A percentile compares a stretch with the other conserved stretches of the same genome.
These are phyloP conservation scores for Pseudohyphozyma bogoriensis DNA, from an alignment of 768 basidiomycete genomes.

Conservation along the genomic window DNA sequence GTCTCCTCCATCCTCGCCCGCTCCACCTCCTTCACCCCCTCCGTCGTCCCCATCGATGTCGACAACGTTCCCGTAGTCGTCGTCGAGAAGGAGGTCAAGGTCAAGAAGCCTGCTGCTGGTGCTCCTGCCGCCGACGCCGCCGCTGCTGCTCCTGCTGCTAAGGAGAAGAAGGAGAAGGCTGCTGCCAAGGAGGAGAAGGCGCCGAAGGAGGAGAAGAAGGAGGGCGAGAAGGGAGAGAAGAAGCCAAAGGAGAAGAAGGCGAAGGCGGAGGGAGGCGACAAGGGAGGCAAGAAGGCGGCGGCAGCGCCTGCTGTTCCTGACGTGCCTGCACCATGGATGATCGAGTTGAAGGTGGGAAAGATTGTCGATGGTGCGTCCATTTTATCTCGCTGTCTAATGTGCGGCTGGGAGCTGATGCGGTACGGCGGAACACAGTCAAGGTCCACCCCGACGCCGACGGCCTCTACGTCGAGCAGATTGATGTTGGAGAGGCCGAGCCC, in stretches of 20 bases:
- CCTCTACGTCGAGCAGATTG: slow-evolving; percentile 97
- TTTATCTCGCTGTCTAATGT: background rate
- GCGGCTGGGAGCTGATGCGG: too few species aligned
- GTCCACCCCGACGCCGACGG: slow-evolving; percentile 96
- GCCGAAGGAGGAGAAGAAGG: slow-evolving; percentile 48
- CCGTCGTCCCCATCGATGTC: slow-evolving; percentile 60
- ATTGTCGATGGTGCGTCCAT: slow-evolving; percentile 68
- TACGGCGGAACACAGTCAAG: slow-evolving; percentile 49
- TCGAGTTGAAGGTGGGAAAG: slow-evolving; percentile 86
- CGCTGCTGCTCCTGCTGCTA: slow-evolving; percentile 42
- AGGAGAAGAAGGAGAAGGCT: slow-evolving; percentile 43
- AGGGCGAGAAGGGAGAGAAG: slow-evolving; percentile 18
- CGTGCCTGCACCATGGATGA: slow-evolving; percentile 83
- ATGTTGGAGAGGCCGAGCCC: slow-evolving; percentile 88
- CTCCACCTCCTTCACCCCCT: slow-evolving; percentile 36
- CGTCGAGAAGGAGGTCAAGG: slow-evolving; percentile 57
- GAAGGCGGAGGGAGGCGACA: slow-evolving; percentile 32
- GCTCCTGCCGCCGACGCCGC: slow-evolving; percentile 33
- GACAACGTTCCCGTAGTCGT: slow-evolving; percentile 62
- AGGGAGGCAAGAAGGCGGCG: slow-evolving; percentile 40
- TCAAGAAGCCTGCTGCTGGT: slow-evolving; percentile 56
- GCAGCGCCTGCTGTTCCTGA: slow-evolving; percentile 48
- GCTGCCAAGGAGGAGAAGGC: slow-evolving; percentile 38
- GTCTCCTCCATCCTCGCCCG: slow-evolving; percentile 51
- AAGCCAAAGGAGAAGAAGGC: slow-evolving; percentile 14